Evolutionary conservation across 1,284 basidiomycete species (phyloP).

Genomic region (Marasmius tenuissimus): DNA sequence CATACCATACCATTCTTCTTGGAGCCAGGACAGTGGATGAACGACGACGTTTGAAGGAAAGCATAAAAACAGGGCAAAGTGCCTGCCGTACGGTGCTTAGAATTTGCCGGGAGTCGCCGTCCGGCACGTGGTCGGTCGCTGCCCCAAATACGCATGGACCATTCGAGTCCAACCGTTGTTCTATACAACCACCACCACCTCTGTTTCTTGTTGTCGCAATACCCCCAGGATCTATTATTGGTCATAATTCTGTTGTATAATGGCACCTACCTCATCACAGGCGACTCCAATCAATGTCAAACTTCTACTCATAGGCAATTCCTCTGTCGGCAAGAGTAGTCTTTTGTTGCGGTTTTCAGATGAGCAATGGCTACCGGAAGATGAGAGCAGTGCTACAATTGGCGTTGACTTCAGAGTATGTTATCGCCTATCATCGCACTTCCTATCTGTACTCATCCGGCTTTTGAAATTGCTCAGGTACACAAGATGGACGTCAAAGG

Average conservation of each 20-base stretch:
- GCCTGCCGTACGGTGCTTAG: too few relatives aligned
- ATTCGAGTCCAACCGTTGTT: too few relatives aligned
- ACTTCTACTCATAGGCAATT: slow-evolving; percentile 81
- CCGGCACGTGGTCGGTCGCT: too few relatives aligned
- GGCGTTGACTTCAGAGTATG: slow-evolving; percentile 80
- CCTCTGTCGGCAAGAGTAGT: slow-evolving; percentile 91
- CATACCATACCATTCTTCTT: too few relatives aligned
- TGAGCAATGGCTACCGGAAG: slow-evolving; percentile 93
- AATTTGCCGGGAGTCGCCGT: too few relatives aligned
- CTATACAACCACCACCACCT: too few relatives aligned
- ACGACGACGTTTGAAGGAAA: too few relatives aligned
- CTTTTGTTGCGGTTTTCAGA: slow-evolving; percentile 93
- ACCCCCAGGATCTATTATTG: too few relatives aligned
- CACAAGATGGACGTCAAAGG: slow-evolving; percentile 83
- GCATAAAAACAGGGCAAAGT: too few relatives aligned
- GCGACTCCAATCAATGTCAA: slow-evolving; percentile 63
- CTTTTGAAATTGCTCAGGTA: slow-evolving; percentile 42
- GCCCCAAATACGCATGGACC: too few relatives aligned
- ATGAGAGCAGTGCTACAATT: slow-evolving; percentile 95
- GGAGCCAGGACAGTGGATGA: too few relatives aligned
- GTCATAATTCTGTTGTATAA: not conserved
- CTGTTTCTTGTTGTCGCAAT: too few relatives aligned
- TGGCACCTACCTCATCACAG: slow-evolving; percentile 29
- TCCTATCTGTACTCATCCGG: not conserved
- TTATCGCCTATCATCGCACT: slow-evolving; percentile 11